phyloP scores from a whole-genome alignment of 306 rosid genomes.

The Fragaria ananassa region DNA sequence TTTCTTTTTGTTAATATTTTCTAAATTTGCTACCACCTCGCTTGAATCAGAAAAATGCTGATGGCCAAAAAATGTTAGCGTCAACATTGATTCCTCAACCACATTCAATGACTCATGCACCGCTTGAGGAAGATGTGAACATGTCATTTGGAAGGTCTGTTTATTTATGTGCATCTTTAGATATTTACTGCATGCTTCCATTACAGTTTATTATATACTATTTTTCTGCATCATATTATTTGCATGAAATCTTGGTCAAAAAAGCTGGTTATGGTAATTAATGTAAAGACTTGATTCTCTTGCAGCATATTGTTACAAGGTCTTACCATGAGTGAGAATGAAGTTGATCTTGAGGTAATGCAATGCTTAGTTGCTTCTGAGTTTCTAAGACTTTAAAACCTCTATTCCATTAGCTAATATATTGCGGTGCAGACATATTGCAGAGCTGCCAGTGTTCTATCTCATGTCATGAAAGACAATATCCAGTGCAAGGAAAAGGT shows the following conservation, averaged over 20 bases:
- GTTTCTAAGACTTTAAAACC: constrained; percentile 2
- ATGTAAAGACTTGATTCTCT: constrained; percentile 25
- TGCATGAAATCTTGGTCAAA: constrained; percentile 1
- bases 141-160: constrained; percentile 97
- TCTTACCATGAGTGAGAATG: constrained; percentile 76
- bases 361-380: constrained; percentile 10
- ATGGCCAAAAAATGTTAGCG: constrained; percentile 86
- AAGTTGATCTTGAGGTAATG: constrained; percentile 86
- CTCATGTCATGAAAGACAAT: constrained; percentile 82
- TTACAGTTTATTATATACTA: not conserved
- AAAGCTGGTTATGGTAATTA: constrained; percentile 21
- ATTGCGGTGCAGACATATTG: constrained; percentile 65
- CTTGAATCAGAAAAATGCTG: constrained; percentile 68
- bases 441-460: constrained; percentile 95
- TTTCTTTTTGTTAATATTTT: not conserved
- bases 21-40: constrained; percentile 2
- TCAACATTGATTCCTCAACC: constrained; percentile 95
- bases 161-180: constrained; percentile 21
- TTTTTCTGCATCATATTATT: constrained; percentile 7
- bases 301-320: constrained; percentile 87
- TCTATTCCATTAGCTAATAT: constrained; percentile 23
- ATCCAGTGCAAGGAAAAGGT: constrained; percentile 93
- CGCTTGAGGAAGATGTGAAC: constrained; percentile 75
- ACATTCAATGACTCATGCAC: constrained; percentile 58
- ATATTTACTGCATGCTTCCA: constrained; percentile 12